Evolutionary conservation across 371 early-diverging fungal species (phyloP), one percentile per base, ranked within the genome.

Genomic region (Globomyces sp.): DNA sequence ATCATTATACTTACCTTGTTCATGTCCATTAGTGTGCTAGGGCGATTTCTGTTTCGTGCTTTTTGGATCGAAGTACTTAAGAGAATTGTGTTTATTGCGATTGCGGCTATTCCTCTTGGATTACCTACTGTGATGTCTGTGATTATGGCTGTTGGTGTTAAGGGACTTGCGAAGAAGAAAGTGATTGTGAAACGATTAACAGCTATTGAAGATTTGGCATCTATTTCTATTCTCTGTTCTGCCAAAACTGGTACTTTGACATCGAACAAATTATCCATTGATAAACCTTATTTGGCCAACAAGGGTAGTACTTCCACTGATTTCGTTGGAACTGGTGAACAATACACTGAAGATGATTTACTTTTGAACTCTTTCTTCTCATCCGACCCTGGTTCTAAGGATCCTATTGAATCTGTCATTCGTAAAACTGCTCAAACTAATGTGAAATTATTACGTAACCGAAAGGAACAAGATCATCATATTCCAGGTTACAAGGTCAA

Each of bases 21-120:
- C 48, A 84, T 96, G 77, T 95, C 85, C 44, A 87, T 98, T 64
- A 84, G 65, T 86, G 89, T 68, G 43, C 64, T 47, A 49, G 66
- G 36, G 62, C 61, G 34, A 73, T 57, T 43, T 34, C 48, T 11
- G 10, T 63, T 68, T n/a, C 5, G n/a, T 8, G 41, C 10, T 91
- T 75, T 34, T 5, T 60, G 87, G 58, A 87, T 24, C 24, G 24
- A 24, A 81, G 84, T 91, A 2, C 81, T 98, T 57, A 79, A 89
- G 59, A 80, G 92, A 53, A 92, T 93, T 68, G 87, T 97, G 0
- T 87, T 95, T 44, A 77, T 98, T 49, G 95, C 97, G 4, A 90
- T 97, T 51, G 96, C 97, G 58, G 98, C 98, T 62, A 95, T 98
- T 67, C 98, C 98, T 43, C 94, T 96, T 64, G 94, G 96, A 71